These are phyloP conservation scores for Chimonanthus praecox DNA, from an alignment of 164 flowering plant species.

Conservation along the genomic window DNA sequence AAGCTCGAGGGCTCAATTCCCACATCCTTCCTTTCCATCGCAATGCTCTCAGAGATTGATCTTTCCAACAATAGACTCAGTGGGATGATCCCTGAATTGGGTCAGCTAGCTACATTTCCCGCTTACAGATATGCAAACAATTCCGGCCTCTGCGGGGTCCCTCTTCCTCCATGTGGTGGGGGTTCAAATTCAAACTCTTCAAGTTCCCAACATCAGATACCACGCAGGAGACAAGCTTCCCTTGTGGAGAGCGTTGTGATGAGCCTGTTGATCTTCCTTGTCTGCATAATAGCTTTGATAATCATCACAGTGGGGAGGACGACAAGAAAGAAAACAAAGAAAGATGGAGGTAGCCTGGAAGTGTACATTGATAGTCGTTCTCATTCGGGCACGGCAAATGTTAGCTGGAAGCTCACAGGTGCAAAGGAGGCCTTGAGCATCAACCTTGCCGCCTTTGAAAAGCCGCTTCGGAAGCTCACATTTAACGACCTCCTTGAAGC, in stretches of 20 bases:
- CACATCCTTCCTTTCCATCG: slow-evolving; percentile 43
- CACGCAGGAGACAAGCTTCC: slow-evolving; percentile 57
- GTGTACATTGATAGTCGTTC: slow-evolving; percentile 48
- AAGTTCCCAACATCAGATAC: slow-evolving; percentile 33
- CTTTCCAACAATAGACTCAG: slow-evolving; percentile 68
- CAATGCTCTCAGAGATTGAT: slow-evolving; percentile 57
- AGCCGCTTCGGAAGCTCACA: slow-evolving; percentile 86
- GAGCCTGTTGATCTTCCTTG: slow-evolving; percentile 73
- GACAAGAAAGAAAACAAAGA: slow-evolving; percentile 62
- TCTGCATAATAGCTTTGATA: slow-evolving; percentile 70
- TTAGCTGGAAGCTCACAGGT: slow-evolving; percentile 66
- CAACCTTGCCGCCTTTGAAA: slow-evolving; percentile 82
- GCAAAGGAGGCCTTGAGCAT: slow-evolving; percentile 81
- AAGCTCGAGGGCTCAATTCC: slow-evolving; percentile 69
- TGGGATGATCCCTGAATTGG: slow-evolving; percentile 67
- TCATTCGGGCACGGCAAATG: slow-evolving; percentile 51
- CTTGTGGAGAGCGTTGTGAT: slow-evolving; percentile 84
- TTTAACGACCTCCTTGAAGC: slow-evolving; percentile 94
- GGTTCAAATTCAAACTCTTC: slow-evolving; percentile 15
- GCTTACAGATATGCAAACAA: slow-evolving; percentile 51
- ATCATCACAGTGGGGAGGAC: slow-evolving; percentile 51
- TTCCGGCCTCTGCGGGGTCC: slow-evolving; percentile 80
- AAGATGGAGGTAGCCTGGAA: slow-evolving; percentile 39
- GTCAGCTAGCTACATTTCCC: slow-evolving; percentile 71
- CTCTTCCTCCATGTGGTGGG: slow-evolving; percentile 51